phyloP scores from a whole-genome alignment of 768 basidiomycete genomes.

The Auricularia cornea region DNA sequence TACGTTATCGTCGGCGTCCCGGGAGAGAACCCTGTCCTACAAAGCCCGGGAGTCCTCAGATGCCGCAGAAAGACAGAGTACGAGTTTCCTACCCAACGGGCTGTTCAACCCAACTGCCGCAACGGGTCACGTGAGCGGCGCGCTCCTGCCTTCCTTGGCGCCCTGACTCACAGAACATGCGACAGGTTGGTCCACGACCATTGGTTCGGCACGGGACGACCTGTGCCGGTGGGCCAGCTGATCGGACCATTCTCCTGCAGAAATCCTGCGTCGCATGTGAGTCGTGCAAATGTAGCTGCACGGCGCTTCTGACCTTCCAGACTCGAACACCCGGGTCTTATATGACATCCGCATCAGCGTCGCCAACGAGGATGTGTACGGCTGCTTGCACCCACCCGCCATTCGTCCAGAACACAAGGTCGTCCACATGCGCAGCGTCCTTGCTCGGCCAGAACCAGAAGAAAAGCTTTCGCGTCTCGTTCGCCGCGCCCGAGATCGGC shows the following conservation, averaged over 20 bases:
- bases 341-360: background rate
- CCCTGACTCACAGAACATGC: background rate
- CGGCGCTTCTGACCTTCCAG: constrained; percentile 21
- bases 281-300: background rate
- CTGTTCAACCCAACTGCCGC: constrained; percentile 53
- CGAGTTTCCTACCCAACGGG: constrained; percentile 38
- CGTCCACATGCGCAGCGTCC: constrained; percentile 59
- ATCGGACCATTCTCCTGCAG: constrained; percentile 73
- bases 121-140: background rate
- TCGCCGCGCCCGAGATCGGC: constrained; percentile 50
- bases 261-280: constrained; percentile 44
- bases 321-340: constrained; percentile 16
- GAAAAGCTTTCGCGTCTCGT: constrained; percentile 70
- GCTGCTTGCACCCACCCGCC: constrained; percentile 62
- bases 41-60: too few relatives aligned
- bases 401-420: constrained; percentile 74
- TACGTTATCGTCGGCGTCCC: constrained; percentile 48
- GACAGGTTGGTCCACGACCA: constrained; percentile 69
- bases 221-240: constrained; percentile 55
- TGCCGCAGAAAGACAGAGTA: too few relatives aligned
- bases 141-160: too few relatives aligned
- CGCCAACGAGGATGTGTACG: background rate
- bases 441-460: constrained; percentile 84
- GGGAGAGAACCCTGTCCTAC: constrained; percentile 62
- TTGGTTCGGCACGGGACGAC: constrained; percentile 53